phyloP scores from a whole-genome alignment of 352 stramenopile species.

The Pythium dissimile region DNA sequence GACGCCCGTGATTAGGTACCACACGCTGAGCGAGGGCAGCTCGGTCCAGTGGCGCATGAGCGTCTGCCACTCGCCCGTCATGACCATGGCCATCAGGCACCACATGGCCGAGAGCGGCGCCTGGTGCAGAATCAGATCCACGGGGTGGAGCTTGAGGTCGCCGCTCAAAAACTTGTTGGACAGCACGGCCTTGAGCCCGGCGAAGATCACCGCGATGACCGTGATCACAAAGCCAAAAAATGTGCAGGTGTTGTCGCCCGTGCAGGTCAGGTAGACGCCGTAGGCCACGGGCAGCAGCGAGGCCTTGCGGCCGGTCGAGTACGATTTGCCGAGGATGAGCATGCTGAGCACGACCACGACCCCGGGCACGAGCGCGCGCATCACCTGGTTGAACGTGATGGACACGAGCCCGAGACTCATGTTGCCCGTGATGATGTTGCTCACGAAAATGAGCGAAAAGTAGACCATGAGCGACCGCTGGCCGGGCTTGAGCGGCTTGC shows the following conservation, averaged over 20 bases:
- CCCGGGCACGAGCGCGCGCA: constrained; percentile 80
- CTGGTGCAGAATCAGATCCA: constrained; percentile 92
- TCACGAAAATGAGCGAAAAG: constrained; percentile 91
- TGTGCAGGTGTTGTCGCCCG: constrained; percentile 88
- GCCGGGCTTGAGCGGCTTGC: constrained; percentile 53
- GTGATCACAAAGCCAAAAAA: constrained; percentile 89
- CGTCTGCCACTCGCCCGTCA: constrained; percentile 69
- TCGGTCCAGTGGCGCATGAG: constrained; percentile 65
- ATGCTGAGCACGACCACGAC: constrained; percentile 81
- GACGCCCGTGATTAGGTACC: constrained; percentile 85
- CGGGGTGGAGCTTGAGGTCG: constrained; percentile 90
- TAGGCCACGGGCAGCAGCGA: constrained; percentile 71
- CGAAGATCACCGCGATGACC: constrained; percentile 84
- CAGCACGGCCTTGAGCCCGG: constrained; percentile 90
- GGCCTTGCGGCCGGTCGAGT: constrained; percentile 71
- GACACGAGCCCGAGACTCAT: constrained; percentile 89
- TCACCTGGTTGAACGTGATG: constrained; percentile 96
- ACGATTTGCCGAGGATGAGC: constrained; percentile 73
- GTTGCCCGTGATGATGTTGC: constrained; percentile 96
- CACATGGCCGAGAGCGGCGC: constrained; percentile 90
- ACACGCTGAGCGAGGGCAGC: constrained; percentile 50
- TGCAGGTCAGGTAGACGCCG: constrained; percentile 81
- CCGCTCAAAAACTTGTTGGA: constrained; percentile 93
- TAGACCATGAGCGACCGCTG: constrained; percentile 83
- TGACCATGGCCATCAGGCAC: constrained; percentile 80